Percentiles rank a stretch among this genome's conserved stretches.
Conservation (phyloP, 257 asterid genomes). For the Salvia miltiorrhiza region DNA sequence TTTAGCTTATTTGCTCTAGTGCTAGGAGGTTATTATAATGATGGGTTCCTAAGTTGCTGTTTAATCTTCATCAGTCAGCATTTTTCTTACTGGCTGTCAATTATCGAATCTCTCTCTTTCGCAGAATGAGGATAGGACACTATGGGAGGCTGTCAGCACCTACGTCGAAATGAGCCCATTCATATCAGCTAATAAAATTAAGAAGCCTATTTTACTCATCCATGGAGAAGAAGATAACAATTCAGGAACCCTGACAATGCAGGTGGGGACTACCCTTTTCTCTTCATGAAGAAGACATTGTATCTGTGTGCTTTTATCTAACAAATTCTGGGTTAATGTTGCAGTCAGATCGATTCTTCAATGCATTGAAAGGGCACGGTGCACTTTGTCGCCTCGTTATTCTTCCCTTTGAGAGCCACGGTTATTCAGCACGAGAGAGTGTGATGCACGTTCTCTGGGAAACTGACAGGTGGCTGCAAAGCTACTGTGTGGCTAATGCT, state of each 20-base stretch:
- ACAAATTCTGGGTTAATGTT: not conserved
- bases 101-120: conserved; percentile 9
- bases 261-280: conserved; percentile 44
- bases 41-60: not conserved
- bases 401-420: conserved; percentile 96
- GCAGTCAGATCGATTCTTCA: conserved; percentile 93
- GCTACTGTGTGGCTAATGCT: conserved; percentile 46
- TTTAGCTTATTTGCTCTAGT: not conserved
- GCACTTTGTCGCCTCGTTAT: conserved; percentile 85
- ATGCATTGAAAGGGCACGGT: conserved; percentile 96
- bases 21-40: not conserved
- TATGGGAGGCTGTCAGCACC: conserved; percentile 88
- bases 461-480: conserved; percentile 95
- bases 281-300: not conserved
- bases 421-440: conserved; percentile 93
- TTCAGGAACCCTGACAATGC: conserved; percentile 97
- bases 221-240: conserved; percentile 99
- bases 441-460: conserved; percentile 99
- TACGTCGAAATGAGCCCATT: conserved; percentile 94
- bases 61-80: not conserved
- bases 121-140: conserved; percentile 96
- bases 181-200: conserved; percentile 89
- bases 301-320: not conserved
- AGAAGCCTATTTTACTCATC: conserved; percentile 90
- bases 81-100: conserved; percentile 10